phyloP scores from a whole-genome alignment of 2,329 filamentous ascomycete species.

The Ascochyta pisi region DNA sequence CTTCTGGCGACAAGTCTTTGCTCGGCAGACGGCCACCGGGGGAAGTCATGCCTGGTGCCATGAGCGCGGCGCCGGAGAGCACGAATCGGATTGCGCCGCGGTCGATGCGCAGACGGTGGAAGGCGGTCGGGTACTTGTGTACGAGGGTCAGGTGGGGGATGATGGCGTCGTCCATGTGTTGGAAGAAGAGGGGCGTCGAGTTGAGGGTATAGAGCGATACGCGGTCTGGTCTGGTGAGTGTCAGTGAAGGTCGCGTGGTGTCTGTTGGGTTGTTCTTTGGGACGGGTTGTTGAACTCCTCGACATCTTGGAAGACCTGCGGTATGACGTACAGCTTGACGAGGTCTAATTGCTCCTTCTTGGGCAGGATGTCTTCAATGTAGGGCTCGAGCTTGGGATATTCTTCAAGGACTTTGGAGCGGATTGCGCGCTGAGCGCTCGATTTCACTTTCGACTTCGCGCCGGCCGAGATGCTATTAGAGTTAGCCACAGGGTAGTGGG shows the following conservation, averaged over 20 bases:
- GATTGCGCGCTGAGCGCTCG: constrained; percentile 87
- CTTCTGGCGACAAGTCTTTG: constrained; percentile 44
- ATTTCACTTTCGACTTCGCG: constrained; percentile 96
- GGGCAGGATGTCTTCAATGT: constrained; percentile 93
- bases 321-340: constrained; percentile 73
- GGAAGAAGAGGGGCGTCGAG: constrained; percentile 84
- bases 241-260: background rate
- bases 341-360: constrained; percentile 92
- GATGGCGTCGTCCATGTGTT: constrained; percentile 77
- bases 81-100: constrained; percentile 97
- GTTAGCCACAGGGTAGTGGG: constrained; percentile 1
- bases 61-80: constrained; percentile 88
- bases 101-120: constrained; percentile 88
- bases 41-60: constrained; percentile 92
- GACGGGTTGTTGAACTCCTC: background rate
- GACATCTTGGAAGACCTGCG: background rate
- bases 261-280: background rate
- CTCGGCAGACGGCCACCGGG: constrained; percentile 80
- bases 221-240: constrained; percentile 72
- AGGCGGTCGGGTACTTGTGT: constrained; percentile 85
- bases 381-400: constrained; percentile 83
- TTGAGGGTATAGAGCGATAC: constrained; percentile 87
- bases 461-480: constrained; percentile 70
- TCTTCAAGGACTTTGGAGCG: constrained; percentile 81
- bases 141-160: constrained; percentile 89